Base-by-base conservation (phyloP, 23 red algal species). In the Cyanidiococcus yangmingshanensis region DNA sequence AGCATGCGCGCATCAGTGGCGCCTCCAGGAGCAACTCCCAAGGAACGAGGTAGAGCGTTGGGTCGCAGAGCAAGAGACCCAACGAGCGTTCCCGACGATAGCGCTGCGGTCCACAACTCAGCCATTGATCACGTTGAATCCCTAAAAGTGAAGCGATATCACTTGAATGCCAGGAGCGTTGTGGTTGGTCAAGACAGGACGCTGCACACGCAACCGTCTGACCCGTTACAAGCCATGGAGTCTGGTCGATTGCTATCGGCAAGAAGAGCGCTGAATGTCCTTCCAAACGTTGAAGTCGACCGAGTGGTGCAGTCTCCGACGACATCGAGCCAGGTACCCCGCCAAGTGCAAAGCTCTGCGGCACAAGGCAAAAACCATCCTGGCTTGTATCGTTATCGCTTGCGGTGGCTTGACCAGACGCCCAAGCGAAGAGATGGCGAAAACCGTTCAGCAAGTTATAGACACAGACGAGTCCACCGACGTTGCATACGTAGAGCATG, bases 21-120 rank as follows among this genome's bases (percentile, higher is more conserved):
- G 32, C 27, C 7, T 71, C 63, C 16, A 71, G 63, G 16, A 71
- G 63, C 12, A 71, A 30, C 63, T 71, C 63, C 63, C 63, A 71
- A 12, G 63, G 63, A 12, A 71, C 21, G 16, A 71, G 21, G 16
- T 3, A 35, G 7, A 71, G 63, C 27, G 63, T 71, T 29, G 27
- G 63, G 27, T 71, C 63, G 27, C 63, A 25, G 63, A 71, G 3
- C 63, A 71, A 7, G 12, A 54, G 45, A 54, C 45, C 45, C 12
- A 54, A 21, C 45, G 45, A 54, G 45, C 12, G 7, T 15, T 54
- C 21, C 12, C 12, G 21, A 7, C 7, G 21, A 21, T 54, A 7
- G 7, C 21, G 45, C 45, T 7, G 12, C 21, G 45, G 21, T 54
- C 12, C 45, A 21, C 45, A 15, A 15, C 45, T 7, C 7, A 54